phyloP scores from a whole-genome alignment of 306 rosid genomes.

The Cucumis sativus region Cucumber_9930_V3 NC_026659.2:14336501-14337000 shows the following conservation, averaged over 20 bases:
- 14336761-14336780: not conserved
- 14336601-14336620: slow-evolving; percentile 52
- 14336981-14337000: not conserved
- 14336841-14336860: not conserved
- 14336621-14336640: slow-evolving; percentile 58
- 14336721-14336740: not conserved
- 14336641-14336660: slow-evolving; percentile 64
- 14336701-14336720: not conserved
- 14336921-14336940: not conserved
- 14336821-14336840: not conserved
- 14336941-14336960: not conserved
- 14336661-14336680: slow-evolving; percentile 43
- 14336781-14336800: not conserved
- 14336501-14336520: slow-evolving; percentile 44
- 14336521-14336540: slow-evolving; percentile 34
- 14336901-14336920: not conserved
- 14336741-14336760: not conserved
- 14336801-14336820: not conserved
- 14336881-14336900: not conserved
- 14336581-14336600: slow-evolving; percentile 45
- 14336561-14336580: slow-evolving; percentile 28
- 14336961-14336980: not conserved
- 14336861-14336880: not conserved
- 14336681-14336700: not conserved
- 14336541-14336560: slow-evolving; percentile 54